Percentiles rank a stretch among this genome's conserved stretches.
Evolutionary conservation across 2,329 filamentous ascomycete genomes (phyloP).

Genomic region (Amesomyces nigricolor): DNA sequence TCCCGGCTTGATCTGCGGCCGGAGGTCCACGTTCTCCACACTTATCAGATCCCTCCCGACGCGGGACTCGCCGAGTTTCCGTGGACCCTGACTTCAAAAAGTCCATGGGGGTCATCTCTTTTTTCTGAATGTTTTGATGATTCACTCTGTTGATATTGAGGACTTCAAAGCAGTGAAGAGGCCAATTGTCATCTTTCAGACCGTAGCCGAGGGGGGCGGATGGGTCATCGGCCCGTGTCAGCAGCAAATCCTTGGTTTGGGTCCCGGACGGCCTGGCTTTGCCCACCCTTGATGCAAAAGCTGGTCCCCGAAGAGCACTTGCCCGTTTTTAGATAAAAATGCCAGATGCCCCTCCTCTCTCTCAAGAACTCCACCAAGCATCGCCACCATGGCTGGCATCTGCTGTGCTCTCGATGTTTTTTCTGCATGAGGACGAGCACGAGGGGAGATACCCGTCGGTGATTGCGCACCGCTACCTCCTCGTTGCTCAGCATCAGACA

Average conservation of each 20-base stretch:
- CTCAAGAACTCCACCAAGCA: constrained; percentile 1
- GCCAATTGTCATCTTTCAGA: not conserved
- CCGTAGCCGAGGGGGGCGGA: not conserved
- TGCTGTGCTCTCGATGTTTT: not conserved
- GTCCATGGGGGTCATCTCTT: not conserved
- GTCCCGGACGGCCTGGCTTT: not conserved
- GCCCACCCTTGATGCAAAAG: not conserved
- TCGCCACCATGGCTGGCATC: not conserved
- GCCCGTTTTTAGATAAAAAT: not conserved
- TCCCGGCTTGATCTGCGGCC: not conserved
- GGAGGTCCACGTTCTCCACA: constrained; percentile 1
- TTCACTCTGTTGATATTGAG: not conserved
- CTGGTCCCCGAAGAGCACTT: not conserved
- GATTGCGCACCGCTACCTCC: not conserved
- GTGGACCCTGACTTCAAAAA: constrained; percentile 1
- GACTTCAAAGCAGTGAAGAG: not conserved
- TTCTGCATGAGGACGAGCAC: not conserved
- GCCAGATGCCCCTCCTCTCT: not conserved
- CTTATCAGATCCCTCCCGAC: constrained; percentile 13
- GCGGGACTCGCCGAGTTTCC: not conserved
- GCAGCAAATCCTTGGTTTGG: not conserved
- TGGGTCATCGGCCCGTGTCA: not conserved
- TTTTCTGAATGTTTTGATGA: not conserved
- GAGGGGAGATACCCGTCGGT: too few species aligned
- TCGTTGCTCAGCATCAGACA: not conserved